These are phyloP conservation scores for Cladosporium sphaerospermum DNA, from an alignment of 2,329 filamentous ascomycete genomes.

Conservation along the genomic window DNA sequence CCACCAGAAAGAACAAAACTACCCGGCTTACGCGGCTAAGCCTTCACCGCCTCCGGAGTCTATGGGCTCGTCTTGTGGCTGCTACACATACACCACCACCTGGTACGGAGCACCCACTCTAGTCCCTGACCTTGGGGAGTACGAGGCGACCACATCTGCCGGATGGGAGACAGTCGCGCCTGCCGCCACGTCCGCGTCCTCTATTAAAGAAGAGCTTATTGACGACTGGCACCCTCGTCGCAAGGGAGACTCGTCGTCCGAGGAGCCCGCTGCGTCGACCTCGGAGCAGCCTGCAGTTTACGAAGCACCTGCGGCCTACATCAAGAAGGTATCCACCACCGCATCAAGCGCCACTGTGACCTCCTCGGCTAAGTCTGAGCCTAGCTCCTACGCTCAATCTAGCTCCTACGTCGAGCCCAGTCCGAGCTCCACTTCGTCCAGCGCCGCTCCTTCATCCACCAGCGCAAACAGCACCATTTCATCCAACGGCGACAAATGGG, in stretches of 20 bases:
- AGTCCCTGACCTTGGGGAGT: slow-evolving; percentile 11
- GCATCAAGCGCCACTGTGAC: slow-evolving; percentile 4
- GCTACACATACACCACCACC: slow-evolving; percentile 69
- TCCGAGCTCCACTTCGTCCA: slow-evolving; percentile 1
- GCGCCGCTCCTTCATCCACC: background rate
- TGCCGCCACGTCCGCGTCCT: slow-evolving; percentile 10
- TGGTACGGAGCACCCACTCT: slow-evolving; percentile 58
- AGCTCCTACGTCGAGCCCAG: slow-evolving; percentile 4
- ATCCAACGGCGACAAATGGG: slow-evolving; percentile 41
- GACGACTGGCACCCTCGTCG: background rate
- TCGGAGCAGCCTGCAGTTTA: background rate
- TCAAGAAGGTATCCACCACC: background rate
- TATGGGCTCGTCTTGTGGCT: slow-evolving; percentile 47
- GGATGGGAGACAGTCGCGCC: slow-evolving; percentile 9
- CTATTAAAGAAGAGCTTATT: background rate
- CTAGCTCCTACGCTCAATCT: slow-evolving; percentile 18
- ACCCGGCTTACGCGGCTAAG: slow-evolving; percentile 5
- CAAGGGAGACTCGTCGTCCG: background rate
- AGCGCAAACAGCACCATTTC: slow-evolving; percentile 13
- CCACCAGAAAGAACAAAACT: slow-evolving; percentile 9
- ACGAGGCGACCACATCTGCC: slow-evolving; percentile 9
- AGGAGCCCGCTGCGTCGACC: background rate
- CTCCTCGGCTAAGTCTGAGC: slow-evolving; percentile 23
- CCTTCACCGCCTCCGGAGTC: slow-evolving; percentile 8
- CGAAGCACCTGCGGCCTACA: background rate